Conservation (phyloP, 2,329 filamentous ascomycete genomes). For the Boeremia lycopersici region DNA sequence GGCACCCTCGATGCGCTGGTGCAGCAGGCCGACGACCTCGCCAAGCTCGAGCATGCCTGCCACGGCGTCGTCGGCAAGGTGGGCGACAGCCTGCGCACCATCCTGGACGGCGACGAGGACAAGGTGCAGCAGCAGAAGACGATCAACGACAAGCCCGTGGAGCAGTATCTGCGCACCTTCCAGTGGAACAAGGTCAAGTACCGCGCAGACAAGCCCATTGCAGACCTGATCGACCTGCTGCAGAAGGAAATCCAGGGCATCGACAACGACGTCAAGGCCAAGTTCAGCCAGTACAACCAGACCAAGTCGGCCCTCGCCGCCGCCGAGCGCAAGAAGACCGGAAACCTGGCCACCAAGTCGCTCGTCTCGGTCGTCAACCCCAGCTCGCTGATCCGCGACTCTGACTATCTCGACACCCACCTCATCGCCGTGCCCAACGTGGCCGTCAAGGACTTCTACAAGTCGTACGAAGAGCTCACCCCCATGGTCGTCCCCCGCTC, state of each 20-base stretch:
- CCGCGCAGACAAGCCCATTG: conserved; percentile 85
- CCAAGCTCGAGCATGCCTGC: conserved; percentile 82
- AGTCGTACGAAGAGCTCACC: conserved; percentile 83
- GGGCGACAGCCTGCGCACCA: conserved; percentile 78
- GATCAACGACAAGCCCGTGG: conserved; percentile 96
- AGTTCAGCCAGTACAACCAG: conserved; percentile 92
- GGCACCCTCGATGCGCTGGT: conserved; percentile 94
- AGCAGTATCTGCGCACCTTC: conserved; percentile 88
- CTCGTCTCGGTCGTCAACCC: conserved; percentile 88
- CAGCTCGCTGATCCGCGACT: conserved; percentile 74
- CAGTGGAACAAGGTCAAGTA: conserved; percentile 99
- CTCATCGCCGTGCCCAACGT: conserved; percentile 85
- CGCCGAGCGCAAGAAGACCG: conserved; percentile 86
- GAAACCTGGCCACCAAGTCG: conserved; percentile 93
- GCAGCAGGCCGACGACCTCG: conserved; percentile 92
- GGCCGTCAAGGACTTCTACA: conserved; percentile 84
- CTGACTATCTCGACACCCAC: conserved; percentile 96
- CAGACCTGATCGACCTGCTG: conserved; percentile 83
- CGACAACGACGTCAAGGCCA: conserved; percentile 94
- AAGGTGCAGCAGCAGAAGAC: conserved; percentile 86
- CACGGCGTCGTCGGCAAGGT: conserved; percentile 87
- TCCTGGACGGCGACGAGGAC: conserved; percentile 83
- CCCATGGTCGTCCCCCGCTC: conserved; percentile 95
- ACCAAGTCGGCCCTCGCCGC: conserved; percentile 83
- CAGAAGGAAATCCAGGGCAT: conserved; percentile 93